Evolutionary conservation across 1,139 yeast genomes (phyloP).

Genomic region (Kodamaea anthophila): DNA sequence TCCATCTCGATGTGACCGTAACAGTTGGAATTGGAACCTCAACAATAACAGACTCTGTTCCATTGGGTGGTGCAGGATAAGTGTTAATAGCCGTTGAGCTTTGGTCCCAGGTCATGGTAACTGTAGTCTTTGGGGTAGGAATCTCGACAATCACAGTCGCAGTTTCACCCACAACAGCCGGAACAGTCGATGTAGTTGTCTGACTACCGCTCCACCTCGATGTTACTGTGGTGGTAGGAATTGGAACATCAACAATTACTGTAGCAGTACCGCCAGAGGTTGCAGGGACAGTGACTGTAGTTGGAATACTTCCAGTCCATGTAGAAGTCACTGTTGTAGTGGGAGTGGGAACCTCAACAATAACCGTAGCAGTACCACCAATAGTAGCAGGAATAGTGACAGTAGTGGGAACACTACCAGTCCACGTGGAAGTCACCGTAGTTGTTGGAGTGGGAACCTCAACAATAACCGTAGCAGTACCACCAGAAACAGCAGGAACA

Average conservation of each 20-base stretch:
- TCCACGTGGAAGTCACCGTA: constrained; percentile 7
- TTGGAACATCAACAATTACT: constrained; percentile 11
- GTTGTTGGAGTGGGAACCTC: constrained; percentile 16
- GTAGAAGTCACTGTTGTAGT: constrained; percentile 13
- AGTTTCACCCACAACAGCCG: constrained; percentile 7
- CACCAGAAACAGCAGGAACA: constrained; percentile 7
- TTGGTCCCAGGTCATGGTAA: constrained; percentile 21
- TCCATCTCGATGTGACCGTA: constrained; percentile 8
- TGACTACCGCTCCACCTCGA: constrained; percentile 7
- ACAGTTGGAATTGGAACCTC: constrained; percentile 12
- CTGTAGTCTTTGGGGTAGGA: constrained; percentile 12
- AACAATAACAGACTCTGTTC: constrained; percentile 13
- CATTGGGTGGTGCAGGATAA: constrained; percentile 8
- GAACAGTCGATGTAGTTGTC: constrained; percentile 5
- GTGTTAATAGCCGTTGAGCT: constrained; percentile 16
- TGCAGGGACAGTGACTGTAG: constrained; percentile 9
- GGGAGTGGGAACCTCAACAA: constrained; percentile 11
- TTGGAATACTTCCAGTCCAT: constrained; percentile 8
- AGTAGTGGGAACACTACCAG: constrained; percentile 12
- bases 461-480: constrained; percentile 14
- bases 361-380: constrained; percentile 9
- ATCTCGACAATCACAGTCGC: constrained; percentile 14
- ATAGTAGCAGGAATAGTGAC: constrained; percentile 12
- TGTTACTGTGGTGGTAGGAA: constrained; percentile 9
- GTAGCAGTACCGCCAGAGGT: constrained; percentile 9